Evolutionary conservation across 257 asterid genomes (phyloP), one percentile per base, ranked within the genome.

Genomic region (Fraxinus anomala): DNA sequence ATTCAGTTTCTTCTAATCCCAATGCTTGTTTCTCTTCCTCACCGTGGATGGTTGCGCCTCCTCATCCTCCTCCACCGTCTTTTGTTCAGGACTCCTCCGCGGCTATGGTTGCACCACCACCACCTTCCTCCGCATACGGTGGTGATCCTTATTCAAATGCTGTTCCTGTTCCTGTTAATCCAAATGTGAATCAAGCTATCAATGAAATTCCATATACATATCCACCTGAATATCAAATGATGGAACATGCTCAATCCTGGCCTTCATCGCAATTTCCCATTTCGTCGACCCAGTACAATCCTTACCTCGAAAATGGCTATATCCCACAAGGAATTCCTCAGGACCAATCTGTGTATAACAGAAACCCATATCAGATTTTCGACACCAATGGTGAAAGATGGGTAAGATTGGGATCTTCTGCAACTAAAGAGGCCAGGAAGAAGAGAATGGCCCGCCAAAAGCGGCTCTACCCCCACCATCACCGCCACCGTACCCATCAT

Each of bases 401-500:
- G 74, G 80, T 87, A 75, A 85, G 90, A 54, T 73, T 85, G 72
- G 97, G 98, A 6, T 69, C 92, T 54, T 87, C 94, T 1, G 97
- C 95, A 0, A 92, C 98, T 7, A 96, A 89, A 75, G 99, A 93
- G 83, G 98, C 99, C 0, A 76, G 99, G 82, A 93, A 93, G 94
- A 96, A 88, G 63, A 83, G 99, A 80, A 96, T 96, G 98, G 98
- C 97, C 3, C 88, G 97, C 5, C 97, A 93, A 42, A 79, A 94
- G 74, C 69, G 87, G 68, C 73, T 88, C 1, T 77, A 87, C n/a
- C n/a, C 85, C 3, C 88, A 86, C 80, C 96, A 88, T 30, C 83
- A 72, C 80, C 89, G 85, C 56, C 91, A 85, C 34, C 70, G 49
- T 13, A 78, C 39, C 11, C 82, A 72, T 63, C 79, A 85, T 0